Percentiles rank a stretch among this genome's conserved stretches.
Evolutionary conservation across 768 basidiomycete genomes (phyloP).

Genomic region (Tephrocybe sp.): DNA sequence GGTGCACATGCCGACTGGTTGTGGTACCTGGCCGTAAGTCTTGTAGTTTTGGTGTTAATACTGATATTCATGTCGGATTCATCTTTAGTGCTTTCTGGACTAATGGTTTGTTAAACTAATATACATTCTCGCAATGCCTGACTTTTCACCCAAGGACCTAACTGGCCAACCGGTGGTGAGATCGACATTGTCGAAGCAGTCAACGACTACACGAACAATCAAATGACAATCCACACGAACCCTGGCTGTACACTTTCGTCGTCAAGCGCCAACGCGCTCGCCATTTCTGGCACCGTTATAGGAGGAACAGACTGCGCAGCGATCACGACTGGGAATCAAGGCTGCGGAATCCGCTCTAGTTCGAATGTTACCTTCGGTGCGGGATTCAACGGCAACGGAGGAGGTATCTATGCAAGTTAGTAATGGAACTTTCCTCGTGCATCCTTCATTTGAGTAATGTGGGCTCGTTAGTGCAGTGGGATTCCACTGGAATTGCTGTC

Average conservation of each 20-base stretch:
- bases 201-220: constrained; percentile 75
- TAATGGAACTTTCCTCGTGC: constrained; percentile 18
- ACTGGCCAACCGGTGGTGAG: constrained; percentile 68
- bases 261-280: constrained; percentile 40
- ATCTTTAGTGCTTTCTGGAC: constrained; percentile 43
- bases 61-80: not conserved
- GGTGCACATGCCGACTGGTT: constrained; percentile 87
- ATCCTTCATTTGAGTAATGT: not conserved
- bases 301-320: constrained; percentile 73
- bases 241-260: constrained; percentile 65
- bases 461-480: constrained; percentile 67
- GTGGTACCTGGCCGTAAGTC: constrained; percentile 78
- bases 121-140: constrained; percentile 24
- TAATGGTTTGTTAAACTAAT: constrained; percentile 29
- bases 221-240: constrained; percentile 79
- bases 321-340: constrained; percentile 65
- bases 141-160: constrained; percentile 58
- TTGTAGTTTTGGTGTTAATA: not conserved
- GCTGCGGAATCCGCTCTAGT: constrained; percentile 74
- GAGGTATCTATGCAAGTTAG: constrained; percentile 90
- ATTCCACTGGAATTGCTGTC: constrained; percentile 67
- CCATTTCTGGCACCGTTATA: constrained; percentile 63
- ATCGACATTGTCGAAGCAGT: constrained; percentile 88
- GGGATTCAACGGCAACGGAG: constrained; percentile 81
- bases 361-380: constrained; percentile 70